Evolutionary conservation across 2,329 filamentous ascomycete genomes (phyloP).

Genomic region (Pseudogymnoascus sp.): DNA sequence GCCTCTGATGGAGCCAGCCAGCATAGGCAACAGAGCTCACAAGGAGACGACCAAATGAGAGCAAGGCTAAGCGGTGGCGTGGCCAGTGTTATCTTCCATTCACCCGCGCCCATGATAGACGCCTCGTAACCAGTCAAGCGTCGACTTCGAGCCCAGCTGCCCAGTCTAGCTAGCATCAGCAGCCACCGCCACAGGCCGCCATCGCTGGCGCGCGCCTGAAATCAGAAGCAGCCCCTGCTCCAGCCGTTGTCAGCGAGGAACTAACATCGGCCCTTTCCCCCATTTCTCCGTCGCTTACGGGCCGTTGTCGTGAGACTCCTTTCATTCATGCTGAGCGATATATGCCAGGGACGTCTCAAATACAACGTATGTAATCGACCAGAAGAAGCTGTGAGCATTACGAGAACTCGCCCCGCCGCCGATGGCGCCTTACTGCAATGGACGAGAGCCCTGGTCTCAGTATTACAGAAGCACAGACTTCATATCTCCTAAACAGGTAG

Average conservation of each 20-base stretch:
- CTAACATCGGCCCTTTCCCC: neutral
- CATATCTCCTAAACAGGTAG: neutral
- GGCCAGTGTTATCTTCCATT: conserved; percentile 3
- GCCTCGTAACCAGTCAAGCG: neutral
- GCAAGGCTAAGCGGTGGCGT: neutral
- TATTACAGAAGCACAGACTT: neutral
- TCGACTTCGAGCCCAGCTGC: neutral
- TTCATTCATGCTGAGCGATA: conserved; percentile 2
- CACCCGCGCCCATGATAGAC: conserved; percentile 4
- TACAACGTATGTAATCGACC: neutral
- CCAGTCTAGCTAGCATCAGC: neutral
- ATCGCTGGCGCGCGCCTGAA: conserved; percentile 5
- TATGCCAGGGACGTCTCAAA: neutral
- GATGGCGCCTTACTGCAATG: conserved; percentile 1
- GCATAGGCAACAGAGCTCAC: neutral
- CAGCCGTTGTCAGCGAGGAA: neutral
- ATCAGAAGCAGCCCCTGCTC: neutral
- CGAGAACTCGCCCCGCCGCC: neutral
- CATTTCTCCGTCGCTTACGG: neutral
- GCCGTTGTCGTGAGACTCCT: neutral
- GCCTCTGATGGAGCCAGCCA: neutral
- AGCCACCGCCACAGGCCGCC: conserved; percentile 1
- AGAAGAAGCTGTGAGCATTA: neutral
- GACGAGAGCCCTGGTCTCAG: neutral
- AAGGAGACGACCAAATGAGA: neutral